Evolutionary conservation across 305 asterid genomes (phyloP), one percentile per base, ranked within the genome.

Genomic region (Solanum hybrid): DNA sequence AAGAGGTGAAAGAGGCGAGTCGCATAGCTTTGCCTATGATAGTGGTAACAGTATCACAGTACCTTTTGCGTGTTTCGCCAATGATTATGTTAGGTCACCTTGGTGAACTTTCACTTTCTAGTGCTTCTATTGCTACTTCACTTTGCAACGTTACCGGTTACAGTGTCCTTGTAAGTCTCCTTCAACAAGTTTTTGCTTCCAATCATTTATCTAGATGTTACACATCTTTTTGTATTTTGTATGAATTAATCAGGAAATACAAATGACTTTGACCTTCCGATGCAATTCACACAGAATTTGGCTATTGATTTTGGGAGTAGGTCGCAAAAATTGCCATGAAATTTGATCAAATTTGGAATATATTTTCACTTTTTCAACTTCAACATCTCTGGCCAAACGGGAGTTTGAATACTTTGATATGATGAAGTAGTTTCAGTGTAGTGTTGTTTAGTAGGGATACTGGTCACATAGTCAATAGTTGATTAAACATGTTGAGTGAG

Each of bases 81-180:
- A 92, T 93, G 93, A 94, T 92, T 93, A 95, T 95, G 97, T 91
- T 95, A 14, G 97, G 97, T 10, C 97, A 93, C 85, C 93, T 94
- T 26, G 94, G 94, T 17, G 93, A 94, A 87, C 95, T 94, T 86
- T 82, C 92, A 5, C 94, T 95, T 31, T 93, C 98, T 56, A 94
- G 96, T 88, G 87, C 93, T 38, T 93, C 95, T 51, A 89, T 95
- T 24, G 98, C 98, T 77, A 93, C 94, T 77, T 93, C 96, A 14
- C 90, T 95, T 66, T 69, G 94, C 82, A 93, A 91, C 71, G 95
- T 94, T 87, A 90, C 96, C 37, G 96, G 95, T 85, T 92, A 91
- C 91, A 95, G 97, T 73, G 37, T 93, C 27, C 88, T 95, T n/a
- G 97, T 95, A 80, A 90, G 80, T 51, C 24, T 64, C 79, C 88